Conservation (phyloP, 225 moss, liverwort and hornwort genomes). For the Pseudoscleropodium purum region DNA sequence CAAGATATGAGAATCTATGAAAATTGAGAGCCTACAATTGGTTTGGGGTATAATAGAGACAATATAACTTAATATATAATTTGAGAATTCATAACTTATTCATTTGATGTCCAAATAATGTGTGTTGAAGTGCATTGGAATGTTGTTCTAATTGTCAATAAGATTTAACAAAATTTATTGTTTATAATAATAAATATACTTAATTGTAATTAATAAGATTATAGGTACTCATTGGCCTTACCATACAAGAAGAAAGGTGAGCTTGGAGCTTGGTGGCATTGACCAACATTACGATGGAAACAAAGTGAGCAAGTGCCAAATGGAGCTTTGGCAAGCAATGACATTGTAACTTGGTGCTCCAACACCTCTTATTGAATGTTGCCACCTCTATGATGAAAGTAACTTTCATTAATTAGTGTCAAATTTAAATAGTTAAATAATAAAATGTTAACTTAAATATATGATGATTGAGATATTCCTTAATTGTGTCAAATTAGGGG, state of each 20-base stretch:
- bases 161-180: neutral
- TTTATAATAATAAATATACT: neutral
- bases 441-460: neutral
- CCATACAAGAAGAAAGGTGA: neutral
- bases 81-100: too few relatives aligned
- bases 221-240: neutral
- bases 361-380: neutral
- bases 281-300: neutral
- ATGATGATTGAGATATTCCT: neutral
- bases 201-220: neutral
- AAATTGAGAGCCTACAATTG: too few relatives aligned
- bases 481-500: neutral
- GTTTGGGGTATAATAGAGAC: too few relatives aligned
- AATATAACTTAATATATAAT: too few relatives aligned
- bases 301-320: too few relatives aligned
- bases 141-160: neutral
- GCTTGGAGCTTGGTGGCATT: neutral
- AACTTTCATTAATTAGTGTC: neutral
- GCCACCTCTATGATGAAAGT: neutral
- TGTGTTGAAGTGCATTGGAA: neutral
- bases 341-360: neutral
- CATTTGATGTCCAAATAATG: too few relatives aligned
- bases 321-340: neutral
- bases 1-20: too few relatives aligned
- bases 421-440: neutral